Evolutionary conservation across 1,284 basidiomycete genomes (phyloP), one percentile per base, ranked within the genome.

Genomic region (Paramarasmius palmivorus): DNA sequence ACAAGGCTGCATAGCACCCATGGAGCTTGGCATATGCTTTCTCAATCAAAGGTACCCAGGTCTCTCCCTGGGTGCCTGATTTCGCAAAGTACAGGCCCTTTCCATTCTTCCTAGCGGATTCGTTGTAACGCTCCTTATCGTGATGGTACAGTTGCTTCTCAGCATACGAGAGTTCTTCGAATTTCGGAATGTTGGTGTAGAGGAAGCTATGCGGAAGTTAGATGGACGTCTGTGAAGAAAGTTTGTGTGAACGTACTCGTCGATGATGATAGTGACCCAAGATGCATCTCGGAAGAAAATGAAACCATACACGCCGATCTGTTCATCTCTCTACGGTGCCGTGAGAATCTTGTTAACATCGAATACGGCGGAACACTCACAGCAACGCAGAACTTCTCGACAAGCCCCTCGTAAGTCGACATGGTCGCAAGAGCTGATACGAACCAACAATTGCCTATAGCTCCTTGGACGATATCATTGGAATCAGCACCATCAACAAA

Each of bases 1-100:
- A 52, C n/a, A 81, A 56, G 1, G 74, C 65, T 4, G 64, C 61
- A 59, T 76, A 81, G 58, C 76, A 74, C 2, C 78, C 78, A 59
- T 79, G 75, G 2, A 80, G 58, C 58, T 80, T 80, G 0, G 79
- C 80, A 56, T 74, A 82, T 3, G 80, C 80, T 61, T 82, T 81
- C 62, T 81, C 80, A n/a, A 81, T 71, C n/a, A 82, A 63, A 1
- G 79, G 77, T 5, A 68, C 67, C 67, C 67, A 69, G 19, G 65
- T 67, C 48, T 66, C 65, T 39, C 63, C 63, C 53, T 65, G 61
- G 34, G 61, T 58, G 9, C 58, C 59, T n/a, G 63, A 63, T 15
- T 56, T 57, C 1, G 67, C 64, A 52, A 69, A 69, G 52, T 61
- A 65, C 4, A 69, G 57, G 6, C 55, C 59, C 40, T 67, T 67